Percentiles rank a stretch among this genome's conserved stretches.
phyloP scores from a whole-genome alignment of 176 grass and related monocot species.

The Oryza officinalis region DNA sequence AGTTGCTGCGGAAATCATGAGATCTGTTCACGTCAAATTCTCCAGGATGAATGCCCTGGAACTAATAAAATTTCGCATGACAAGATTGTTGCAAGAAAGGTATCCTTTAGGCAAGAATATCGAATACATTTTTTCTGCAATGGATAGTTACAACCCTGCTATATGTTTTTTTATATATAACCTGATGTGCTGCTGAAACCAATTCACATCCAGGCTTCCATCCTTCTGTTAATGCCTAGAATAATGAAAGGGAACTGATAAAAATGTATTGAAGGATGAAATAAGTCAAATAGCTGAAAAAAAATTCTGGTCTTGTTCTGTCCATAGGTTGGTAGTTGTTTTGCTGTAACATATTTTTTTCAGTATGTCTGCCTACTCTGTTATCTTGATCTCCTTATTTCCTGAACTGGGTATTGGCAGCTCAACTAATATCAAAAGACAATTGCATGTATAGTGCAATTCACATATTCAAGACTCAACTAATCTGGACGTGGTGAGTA shows the following conservation, averaged over 20 bases:
- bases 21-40: constrained; percentile 91
- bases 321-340: background rate
- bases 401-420: background rate
- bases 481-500: too few relatives aligned
- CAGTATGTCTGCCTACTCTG: constrained; percentile 4
- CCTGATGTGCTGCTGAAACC: background rate
- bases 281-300: background rate
- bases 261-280: constrained; percentile 12
- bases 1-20: constrained; percentile 88
- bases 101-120: constrained; percentile 39
- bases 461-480: too few relatives aligned
- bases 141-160: background rate
- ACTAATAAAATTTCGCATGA: constrained; percentile 43
- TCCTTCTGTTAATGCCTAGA: constrained; percentile 1
- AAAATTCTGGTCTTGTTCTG: background rate
- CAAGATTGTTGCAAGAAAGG: constrained; percentile 83
- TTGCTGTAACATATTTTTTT: background rate
- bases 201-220: constrained; percentile 16
- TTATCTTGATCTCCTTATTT: constrained; percentile 11
- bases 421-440: background rate
- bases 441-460: background rate
- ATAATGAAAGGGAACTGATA: background rate
- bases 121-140: background rate
- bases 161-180: constrained; percentile 10
- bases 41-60: constrained; percentile 61